Evolutionary conservation across 2,329 filamentous ascomycete species (phyloP).

Genomic region (Didymella lethalis): DNA sequence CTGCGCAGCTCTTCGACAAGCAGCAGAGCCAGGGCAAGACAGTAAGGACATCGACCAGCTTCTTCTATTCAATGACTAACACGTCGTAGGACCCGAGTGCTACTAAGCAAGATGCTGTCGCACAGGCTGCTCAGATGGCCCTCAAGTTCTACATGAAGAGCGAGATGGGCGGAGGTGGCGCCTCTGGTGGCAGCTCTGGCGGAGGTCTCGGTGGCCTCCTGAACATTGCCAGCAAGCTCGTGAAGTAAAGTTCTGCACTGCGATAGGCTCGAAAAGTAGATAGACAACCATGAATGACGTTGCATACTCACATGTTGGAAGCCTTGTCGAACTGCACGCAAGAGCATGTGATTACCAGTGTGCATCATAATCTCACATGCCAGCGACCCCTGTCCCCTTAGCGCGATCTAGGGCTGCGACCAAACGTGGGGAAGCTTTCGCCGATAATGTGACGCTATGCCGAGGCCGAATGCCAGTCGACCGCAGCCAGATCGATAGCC

Average conservation of each 20-base stretch:
- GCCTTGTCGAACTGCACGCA: constrained; percentile 1
- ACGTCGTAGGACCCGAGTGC: constrained; percentile 57
- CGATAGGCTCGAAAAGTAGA: not conserved
- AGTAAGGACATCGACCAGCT: constrained; percentile 47
- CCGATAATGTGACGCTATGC: constrained; percentile 46
- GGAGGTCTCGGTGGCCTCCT: constrained; percentile 60
- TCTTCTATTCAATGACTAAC: constrained; percentile 53
- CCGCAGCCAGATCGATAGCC: constrained; percentile 29
- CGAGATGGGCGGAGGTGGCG: constrained; percentile 59
- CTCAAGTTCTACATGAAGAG: constrained; percentile 91
- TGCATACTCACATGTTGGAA: not conserved
- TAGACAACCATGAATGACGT: not conserved
- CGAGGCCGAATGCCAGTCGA: constrained; percentile 43
- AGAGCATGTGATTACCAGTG: constrained; percentile 27
- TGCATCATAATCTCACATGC: constrained; percentile 37
- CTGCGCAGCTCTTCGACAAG: constrained; percentile 76
- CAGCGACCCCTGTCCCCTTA: constrained; percentile 28
- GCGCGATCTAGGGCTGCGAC: constrained; percentile 22
- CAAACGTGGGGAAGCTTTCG: constrained; percentile 44
- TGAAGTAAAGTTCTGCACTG: constrained; percentile 37
- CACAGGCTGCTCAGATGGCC: constrained; percentile 83
- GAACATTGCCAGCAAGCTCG: constrained; percentile 69
- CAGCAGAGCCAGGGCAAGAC: constrained; percentile 64
- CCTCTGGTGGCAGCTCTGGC: constrained; percentile 55
- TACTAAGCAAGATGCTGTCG: constrained; percentile 81